A percentile compares a stretch with the other conserved stretches of the same genome.
Conservation (phyloP, 306 rosid species). For the Mucuna pruriens region DNA sequence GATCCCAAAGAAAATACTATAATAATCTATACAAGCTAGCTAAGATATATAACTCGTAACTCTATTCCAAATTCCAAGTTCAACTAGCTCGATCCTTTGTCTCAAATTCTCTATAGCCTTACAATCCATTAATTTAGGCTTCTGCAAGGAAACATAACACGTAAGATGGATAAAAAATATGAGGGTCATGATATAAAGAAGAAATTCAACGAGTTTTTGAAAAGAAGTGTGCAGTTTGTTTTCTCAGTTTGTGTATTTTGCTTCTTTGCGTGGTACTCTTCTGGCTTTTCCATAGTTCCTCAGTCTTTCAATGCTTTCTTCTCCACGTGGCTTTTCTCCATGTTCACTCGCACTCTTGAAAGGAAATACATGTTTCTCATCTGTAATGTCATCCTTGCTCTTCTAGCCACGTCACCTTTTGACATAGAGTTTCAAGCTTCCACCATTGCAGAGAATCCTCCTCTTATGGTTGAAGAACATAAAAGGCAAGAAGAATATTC, state of each 20-base stretch:
- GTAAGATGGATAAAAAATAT: conserved; percentile 34
- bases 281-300: conserved; percentile 44
- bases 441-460: not conserved
- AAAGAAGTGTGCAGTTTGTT: conserved; percentile 38
- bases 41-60: not conserved
- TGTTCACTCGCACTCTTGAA: conserved; percentile 57
- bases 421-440: not conserved
- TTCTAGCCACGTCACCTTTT: conserved; percentile 52
- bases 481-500: not conserved
- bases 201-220: conserved; percentile 32
- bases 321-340: conserved; percentile 55
- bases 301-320: conserved; percentile 56
- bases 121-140: not conserved
- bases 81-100: conserved; percentile 15
- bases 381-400: conserved; percentile 66
- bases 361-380: conserved; percentile 73
- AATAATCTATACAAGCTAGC: not conserved
- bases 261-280: conserved; percentile 44
- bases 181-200: conserved; percentile 29
- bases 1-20: conserved; percentile 20
- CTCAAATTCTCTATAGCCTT: not conserved
- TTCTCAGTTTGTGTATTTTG: conserved; percentile 47
- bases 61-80: conserved; percentile 13
- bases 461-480: conserved; percentile 15
- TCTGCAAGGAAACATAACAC: not conserved